phyloP scores from a whole-genome alignment of 1,284 basidiomycete species.

The Tremellales sp. region DNA sequence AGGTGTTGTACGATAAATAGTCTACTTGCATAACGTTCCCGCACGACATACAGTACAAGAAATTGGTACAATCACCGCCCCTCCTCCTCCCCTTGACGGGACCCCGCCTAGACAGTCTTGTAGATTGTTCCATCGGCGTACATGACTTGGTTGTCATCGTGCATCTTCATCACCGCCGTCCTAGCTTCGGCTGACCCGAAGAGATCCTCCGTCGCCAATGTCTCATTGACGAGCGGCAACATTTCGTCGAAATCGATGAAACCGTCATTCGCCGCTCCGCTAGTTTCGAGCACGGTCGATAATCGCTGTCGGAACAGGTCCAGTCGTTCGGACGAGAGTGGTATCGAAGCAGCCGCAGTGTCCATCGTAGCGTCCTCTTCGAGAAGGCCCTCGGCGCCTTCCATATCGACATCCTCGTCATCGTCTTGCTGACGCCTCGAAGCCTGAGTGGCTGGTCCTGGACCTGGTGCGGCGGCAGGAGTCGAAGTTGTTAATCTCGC shows the following conservation, averaged over 20 bases:
- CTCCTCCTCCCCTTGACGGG: too few species aligned
- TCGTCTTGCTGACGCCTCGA: conserved; percentile 46
- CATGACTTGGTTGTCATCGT: conserved; percentile 80
- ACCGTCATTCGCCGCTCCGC: conserved; percentile 62
- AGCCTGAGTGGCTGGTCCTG: not conserved
- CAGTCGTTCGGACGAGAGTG: conserved; percentile 50
- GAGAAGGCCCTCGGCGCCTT: conserved; percentile 53
- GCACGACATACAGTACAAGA: too few species aligned
- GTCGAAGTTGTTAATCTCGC: conserved; percentile 50
- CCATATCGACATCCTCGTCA: conserved; percentile 64
- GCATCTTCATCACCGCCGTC: conserved; percentile 71
- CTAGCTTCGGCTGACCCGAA: conserved; percentile 79
- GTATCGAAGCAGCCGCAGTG: conserved; percentile 22
- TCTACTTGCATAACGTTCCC: too few species aligned
- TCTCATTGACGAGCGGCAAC: conserved; percentile 73
- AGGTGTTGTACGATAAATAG: too few species aligned
- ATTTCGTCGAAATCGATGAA: conserved; percentile 67
- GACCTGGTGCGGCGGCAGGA: conserved; percentile 1
- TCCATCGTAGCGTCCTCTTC: conserved; percentile 20
- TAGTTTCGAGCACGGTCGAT: conserved; percentile 64
- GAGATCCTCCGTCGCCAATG: conserved; percentile 61
- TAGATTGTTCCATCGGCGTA: conserved; percentile 70
- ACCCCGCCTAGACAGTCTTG: conserved; percentile 31
- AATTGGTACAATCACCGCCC: too few species aligned
- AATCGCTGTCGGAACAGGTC: conserved; percentile 72